phyloP scores from a whole-genome alignment of 805 yeast genomes.

The Cyberlindnera maritima region DNA sequence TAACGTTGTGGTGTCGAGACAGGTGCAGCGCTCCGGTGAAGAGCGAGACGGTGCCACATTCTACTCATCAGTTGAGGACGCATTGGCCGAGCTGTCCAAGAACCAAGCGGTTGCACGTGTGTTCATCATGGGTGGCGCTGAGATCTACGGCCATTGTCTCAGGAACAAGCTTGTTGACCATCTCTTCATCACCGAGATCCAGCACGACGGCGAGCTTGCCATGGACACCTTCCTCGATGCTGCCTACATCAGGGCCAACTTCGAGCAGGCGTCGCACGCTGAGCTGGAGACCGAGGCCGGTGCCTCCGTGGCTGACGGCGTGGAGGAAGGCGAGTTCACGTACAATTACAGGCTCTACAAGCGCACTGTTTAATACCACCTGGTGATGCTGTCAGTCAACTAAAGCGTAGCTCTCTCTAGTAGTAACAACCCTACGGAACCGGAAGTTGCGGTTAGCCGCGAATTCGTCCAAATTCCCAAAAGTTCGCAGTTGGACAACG shows the following conservation, averaged over 20 bases:
- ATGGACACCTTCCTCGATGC: slow-evolving; percentile 71
- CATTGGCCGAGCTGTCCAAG: slow-evolving; percentile 34
- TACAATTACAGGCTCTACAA: slow-evolving; percentile 66
- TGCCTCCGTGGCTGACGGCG: slow-evolving; percentile 26
- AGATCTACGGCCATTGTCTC: slow-evolving; percentile 62
- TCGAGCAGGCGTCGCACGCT: slow-evolving; percentile 35
- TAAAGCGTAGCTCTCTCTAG: too few relatives aligned
- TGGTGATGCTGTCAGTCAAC: too few relatives aligned
- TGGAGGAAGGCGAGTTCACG: slow-evolving; percentile 46
- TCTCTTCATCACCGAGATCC: slow-evolving; percentile 69
- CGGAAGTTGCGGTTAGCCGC: neutral
- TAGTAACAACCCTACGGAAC: neutral
- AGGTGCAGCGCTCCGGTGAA: slow-evolving; percentile 16
- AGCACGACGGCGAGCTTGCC: slow-evolving; percentile 31
- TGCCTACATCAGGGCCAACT: slow-evolving; percentile 28
- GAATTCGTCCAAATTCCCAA: too few relatives aligned
- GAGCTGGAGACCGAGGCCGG: slow-evolving; percentile 41
- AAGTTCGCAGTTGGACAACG: too few relatives aligned
- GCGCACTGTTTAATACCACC: too few relatives aligned
- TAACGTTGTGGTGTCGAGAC: slow-evolving; percentile 72
- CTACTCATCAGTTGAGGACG: slow-evolving; percentile 39
- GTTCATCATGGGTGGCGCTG: slow-evolving; percentile 91
- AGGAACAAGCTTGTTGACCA: slow-evolving; percentile 48
- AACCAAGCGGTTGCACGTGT: slow-evolving; percentile 48
- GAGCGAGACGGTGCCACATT: slow-evolving; percentile 32